Evolutionary conservation across 805 yeast genomes (phyloP).

Genomic region (Saturnispora quitensis): DNA sequence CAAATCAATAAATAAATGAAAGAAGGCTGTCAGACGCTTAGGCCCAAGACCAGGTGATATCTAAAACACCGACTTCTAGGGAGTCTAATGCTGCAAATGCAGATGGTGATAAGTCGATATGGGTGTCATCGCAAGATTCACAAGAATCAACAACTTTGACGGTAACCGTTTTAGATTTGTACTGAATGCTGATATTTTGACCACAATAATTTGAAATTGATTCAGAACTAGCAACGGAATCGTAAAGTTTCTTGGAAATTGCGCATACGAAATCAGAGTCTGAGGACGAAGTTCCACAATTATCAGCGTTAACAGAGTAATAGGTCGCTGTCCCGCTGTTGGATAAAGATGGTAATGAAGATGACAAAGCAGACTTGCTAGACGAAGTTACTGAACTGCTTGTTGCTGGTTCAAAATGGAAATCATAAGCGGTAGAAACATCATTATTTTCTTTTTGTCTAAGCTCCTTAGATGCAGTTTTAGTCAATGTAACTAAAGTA

Average conservation of each 20-base stretch:
- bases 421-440: not conserved
- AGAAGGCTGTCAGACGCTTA: not conserved
- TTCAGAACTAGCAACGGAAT: slow-evolving; percentile 18
- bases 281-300: slow-evolving; percentile 38
- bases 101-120: slow-evolving; percentile 46
- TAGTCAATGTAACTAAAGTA: slow-evolving; percentile 2
- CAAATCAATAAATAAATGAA: not conserved
- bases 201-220: slow-evolving; percentile 39
- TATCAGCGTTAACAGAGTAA: slow-evolving; percentile 38
- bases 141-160: slow-evolving; percentile 50
- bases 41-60: slow-evolving; percentile 38
- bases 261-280: slow-evolving; percentile 41
- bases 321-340: slow-evolving; percentile 41
- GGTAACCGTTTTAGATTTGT: slow-evolving; percentile 39
- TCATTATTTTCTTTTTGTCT: not conserved
- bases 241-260: slow-evolving; percentile 35
- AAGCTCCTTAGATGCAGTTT: not conserved
- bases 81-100: slow-evolving; percentile 42
- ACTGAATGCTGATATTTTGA: slow-evolving; percentile 36
- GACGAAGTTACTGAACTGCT: slow-evolving; percentile 6
- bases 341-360: slow-evolving; percentile 8
- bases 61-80: slow-evolving; percentile 35
- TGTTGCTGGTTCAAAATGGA: not conserved
- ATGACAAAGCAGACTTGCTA: slow-evolving; percentile 7
- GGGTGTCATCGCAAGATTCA: slow-evolving; percentile 36